A percentile compares a stretch with the other conserved stretches of the same genome.
Conservation (phyloP, 2,329 filamentous ascomycete genomes). For the Clarireedia paspali region DNA sequence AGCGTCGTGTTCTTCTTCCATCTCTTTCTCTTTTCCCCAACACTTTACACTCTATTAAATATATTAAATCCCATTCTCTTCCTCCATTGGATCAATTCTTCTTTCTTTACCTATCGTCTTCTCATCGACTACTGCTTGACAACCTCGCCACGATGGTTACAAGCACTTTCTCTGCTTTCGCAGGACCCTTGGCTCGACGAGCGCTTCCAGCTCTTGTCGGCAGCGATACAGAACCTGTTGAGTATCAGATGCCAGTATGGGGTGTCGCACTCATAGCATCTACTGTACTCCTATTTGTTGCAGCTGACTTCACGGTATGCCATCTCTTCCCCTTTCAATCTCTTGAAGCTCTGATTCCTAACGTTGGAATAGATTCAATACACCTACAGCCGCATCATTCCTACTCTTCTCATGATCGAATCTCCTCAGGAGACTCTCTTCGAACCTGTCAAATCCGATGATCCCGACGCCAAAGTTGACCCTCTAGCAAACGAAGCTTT, state of each 20-base stretch:
- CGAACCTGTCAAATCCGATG: slow-evolving; percentile 31
- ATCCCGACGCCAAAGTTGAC: slow-evolving; percentile 26
- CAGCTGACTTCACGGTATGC: slow-evolving; percentile 15
- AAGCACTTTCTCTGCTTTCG: no score
- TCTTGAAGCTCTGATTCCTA: slow-evolving; percentile 4
- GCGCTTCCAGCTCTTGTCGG: no score
- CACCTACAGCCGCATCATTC: slow-evolving; percentile 51
- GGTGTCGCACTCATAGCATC: slow-evolving; percentile 13
- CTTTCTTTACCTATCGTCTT: no score
- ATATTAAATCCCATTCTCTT: no score
- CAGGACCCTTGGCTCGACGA: no score
- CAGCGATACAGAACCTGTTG: no score
- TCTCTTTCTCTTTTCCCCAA: no score
- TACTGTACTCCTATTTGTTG: slow-evolving; percentile 10
- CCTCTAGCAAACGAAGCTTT: slow-evolving; percentile 32
- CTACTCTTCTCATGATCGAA: slow-evolving; percentile 58
- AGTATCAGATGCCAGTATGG: slow-evolving; percentile 19
- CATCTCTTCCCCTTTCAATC: neutral
- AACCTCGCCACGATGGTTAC: no score
- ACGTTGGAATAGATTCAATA: slow-evolving; percentile 39
- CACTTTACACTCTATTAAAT: no score
- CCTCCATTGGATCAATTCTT: no score
- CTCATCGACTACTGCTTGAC: no score
- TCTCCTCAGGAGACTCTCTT: slow-evolving; percentile 44
- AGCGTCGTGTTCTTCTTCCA: no score